Conservation (phyloP, 129 eudicot species). For the Solidago caesia region DNA sequence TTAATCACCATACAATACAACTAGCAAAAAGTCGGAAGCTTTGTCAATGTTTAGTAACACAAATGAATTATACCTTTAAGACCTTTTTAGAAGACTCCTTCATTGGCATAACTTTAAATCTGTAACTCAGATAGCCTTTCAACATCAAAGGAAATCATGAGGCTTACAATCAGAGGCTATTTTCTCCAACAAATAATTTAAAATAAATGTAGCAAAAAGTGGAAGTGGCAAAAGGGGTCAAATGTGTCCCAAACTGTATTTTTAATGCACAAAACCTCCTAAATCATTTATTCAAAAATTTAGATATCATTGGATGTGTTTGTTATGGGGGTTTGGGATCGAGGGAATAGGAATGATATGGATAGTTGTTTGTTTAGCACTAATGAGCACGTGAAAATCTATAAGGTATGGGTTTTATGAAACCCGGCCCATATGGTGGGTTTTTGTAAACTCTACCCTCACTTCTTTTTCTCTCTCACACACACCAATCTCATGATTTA, state of each 20-base stretch:
- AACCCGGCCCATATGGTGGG: too few relatives aligned
- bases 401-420: too few relatives aligned
- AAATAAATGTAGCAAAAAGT: neutral
- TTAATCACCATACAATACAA: constrained; percentile 7
- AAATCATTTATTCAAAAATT: neutral
- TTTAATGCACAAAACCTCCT: neutral
- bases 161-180: constrained; percentile 5
- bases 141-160: constrained; percentile 25
- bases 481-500: too few relatives aligned
- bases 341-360: too few relatives aligned
- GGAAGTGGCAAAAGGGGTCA: neutral
- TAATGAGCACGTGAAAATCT: too few relatives aligned
- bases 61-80: constrained; percentile 46
- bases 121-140: constrained; percentile 69
- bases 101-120: constrained; percentile 63
- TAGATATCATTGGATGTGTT: neutral
- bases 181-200: neutral
- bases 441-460: too few relatives aligned
- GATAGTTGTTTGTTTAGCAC: too few relatives aligned
- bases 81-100: constrained; percentile 43
- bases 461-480: too few relatives aligned
- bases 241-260: neutral
- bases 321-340: neutral
- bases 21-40: neutral
- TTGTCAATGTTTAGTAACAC: constrained; percentile 7